These are phyloP conservation scores for Epichloe brachyelytri DNA, from an alignment of 2,329 filamentous ascomycete genomes.

Conservation along the genomic window DNA sequence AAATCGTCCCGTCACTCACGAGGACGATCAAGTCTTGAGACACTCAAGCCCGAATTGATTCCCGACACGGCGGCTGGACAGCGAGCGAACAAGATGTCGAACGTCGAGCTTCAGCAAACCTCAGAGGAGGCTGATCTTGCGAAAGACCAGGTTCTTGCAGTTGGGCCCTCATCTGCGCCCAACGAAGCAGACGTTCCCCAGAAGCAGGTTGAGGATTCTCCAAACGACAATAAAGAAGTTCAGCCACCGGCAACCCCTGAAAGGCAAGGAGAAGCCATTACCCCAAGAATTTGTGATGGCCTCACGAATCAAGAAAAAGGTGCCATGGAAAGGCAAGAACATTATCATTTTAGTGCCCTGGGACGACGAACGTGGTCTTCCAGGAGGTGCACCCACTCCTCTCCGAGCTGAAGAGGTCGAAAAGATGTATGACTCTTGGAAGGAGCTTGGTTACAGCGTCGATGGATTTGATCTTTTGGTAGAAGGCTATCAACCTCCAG, in stretches of 20 bases:
- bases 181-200: background rate
- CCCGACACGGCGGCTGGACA: background rate
- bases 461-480: constrained; percentile 53
- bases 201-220: background rate
- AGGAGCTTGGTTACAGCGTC: constrained; percentile 56
- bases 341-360: constrained; percentile 58
- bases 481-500: constrained; percentile 25
- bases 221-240: constrained; percentile 15
- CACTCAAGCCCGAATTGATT: constrained; percentile 28
- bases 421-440: constrained; percentile 52
- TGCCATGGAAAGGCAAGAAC: constrained; percentile 63
- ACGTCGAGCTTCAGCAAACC: constrained; percentile 10
- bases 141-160: constrained; percentile 9
- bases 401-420: constrained; percentile 42
- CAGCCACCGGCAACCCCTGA: constrained; percentile 21
- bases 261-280: constrained; percentile 21
- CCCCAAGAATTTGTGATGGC: constrained; percentile 30
- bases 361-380: constrained; percentile 51
- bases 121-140: constrained; percentile 1
- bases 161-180: background rate
- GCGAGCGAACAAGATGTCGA: constrained; percentile 19
- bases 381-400: constrained; percentile 39
- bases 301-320: constrained; percentile 54
- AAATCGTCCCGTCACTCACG: constrained; percentile 26
- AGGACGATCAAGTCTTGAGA: constrained; percentile 43